These are phyloP conservation scores for Leishmania braziliensis DNA, from an alignment of 208 protist species.

Conservation along the genomic window DNA sequence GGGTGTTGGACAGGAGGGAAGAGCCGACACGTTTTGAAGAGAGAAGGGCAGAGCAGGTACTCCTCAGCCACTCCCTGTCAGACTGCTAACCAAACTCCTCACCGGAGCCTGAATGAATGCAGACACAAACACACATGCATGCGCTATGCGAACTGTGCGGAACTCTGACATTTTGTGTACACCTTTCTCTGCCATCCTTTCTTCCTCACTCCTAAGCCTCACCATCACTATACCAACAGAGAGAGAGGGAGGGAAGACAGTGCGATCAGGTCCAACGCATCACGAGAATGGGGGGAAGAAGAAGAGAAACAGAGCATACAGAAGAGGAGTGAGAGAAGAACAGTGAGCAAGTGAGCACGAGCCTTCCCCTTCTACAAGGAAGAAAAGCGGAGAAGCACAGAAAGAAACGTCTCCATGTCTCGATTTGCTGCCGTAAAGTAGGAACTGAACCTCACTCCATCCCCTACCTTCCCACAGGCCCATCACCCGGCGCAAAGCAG, in stretches of 20 bases:
- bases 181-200: too few species aligned
- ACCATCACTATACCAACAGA: not conserved
- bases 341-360: not conserved
- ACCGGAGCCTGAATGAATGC: too few species aligned
- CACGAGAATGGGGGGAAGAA: too few species aligned
- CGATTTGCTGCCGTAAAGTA: not conserved
- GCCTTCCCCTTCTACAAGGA: not conserved
- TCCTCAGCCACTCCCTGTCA: too few species aligned
- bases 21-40: too few species aligned
- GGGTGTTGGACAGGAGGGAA: too few species aligned
- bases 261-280: not conserved
- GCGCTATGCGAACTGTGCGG: too few species aligned
- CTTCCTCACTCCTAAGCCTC: too few species aligned
- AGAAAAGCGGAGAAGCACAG: not conserved
- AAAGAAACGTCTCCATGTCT: not conserved
- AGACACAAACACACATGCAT: too few species aligned
- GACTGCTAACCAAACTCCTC: too few species aligned
- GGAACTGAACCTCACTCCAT: not conserved
- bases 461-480: not conserved
- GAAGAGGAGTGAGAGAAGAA: not conserved
- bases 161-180: too few species aligned
- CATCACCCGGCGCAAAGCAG: not conserved
- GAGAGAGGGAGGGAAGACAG: not conserved
- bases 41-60: too few species aligned
- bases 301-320: not conserved